These are phyloP conservation scores for Leptodontidium sp. DNA, from an alignment of 2,329 filamentous ascomycete genomes.

Conservation along the genomic window DNA sequence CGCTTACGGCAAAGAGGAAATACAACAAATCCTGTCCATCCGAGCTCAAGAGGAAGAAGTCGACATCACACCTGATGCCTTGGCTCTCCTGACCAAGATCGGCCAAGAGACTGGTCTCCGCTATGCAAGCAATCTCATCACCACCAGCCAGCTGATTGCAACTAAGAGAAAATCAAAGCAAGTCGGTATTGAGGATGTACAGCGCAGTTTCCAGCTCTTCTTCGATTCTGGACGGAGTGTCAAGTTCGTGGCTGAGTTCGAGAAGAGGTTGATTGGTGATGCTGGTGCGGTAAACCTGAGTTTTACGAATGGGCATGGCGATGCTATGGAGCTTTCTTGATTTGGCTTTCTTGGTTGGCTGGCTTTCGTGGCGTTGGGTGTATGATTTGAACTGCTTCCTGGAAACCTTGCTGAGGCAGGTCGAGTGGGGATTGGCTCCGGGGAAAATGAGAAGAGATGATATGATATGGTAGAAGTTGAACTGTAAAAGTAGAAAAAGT, in stretches of 20 bases:
- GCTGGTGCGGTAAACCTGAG: constrained; percentile 80
- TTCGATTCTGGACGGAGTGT: constrained; percentile 89
- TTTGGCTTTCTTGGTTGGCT: constrained; percentile 12
- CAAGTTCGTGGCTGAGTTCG: constrained; percentile 88
- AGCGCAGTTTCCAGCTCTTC: constrained; percentile 93
- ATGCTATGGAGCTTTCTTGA: constrained; percentile 68
- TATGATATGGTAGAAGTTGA: constrained; percentile 7
- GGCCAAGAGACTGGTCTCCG: constrained; percentile 89
- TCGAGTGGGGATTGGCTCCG: constrained; percentile 4
- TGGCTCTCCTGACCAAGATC: constrained; percentile 94
- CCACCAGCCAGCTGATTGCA: constrained; percentile 86
- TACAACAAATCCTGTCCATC: constrained; percentile 91
- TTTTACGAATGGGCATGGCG: constrained; percentile 63
- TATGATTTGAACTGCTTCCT: constrained; percentile 4
- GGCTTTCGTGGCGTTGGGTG: constrained; percentile 30
- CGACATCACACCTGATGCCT: constrained; percentile 86
- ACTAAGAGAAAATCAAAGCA: constrained; percentile 87
- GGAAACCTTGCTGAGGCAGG: constrained; percentile 15
- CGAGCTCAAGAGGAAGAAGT: constrained; percentile 96
- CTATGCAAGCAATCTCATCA: constrained; percentile 98
- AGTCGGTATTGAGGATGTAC: constrained; percentile 86
- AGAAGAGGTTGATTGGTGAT: constrained; percentile 92
- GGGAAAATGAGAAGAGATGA: constrained; percentile 10
- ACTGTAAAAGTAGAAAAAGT: constrained; percentile 33
- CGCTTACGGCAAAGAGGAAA: constrained; percentile 81